Base-by-base conservation (phyloP, 2,329 filamentous ascomycete species). In the Zymoseptoria pseudotritici region DNA sequence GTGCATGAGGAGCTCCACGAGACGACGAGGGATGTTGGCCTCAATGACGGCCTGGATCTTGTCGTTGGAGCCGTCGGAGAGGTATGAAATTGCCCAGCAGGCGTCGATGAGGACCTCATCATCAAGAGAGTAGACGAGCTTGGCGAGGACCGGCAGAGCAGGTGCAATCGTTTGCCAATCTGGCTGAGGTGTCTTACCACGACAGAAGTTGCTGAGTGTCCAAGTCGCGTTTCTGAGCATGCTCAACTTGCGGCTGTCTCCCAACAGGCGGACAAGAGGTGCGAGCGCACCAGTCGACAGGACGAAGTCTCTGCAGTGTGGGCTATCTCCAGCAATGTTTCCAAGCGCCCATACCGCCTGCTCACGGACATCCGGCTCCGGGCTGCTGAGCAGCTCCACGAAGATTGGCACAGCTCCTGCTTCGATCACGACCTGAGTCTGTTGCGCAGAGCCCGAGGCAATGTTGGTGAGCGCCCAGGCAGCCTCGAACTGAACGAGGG, bases 11-110 rank as follows among this genome's bases (percentile, higher is more conserved):
- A 99, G 85, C 82, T 99, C 94, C 4, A 99, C 94, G 7, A 99
- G 86, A 64, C 94, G 89, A 66, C 94, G 92, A 63, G 94, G 94
- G 65, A 99, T 99, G 67, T 94, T 93, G 52, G 93, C 94, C 79
- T 99, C 94, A 70, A 99, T 97, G 58, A 99, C 94, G 53, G 94
- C 93, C 78, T 99, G 94, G 66, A 99, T 99, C 82, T 99, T 99
- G 73, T 99, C 94, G 76, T 99, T 99, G 70, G 92, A 90, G 51
- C 94, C 94, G 76, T 99, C 94, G 2, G 94, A 97, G 20, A 99
- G 86, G 74, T 99, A 99, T 0, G 93, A 97, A 72, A 99, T 97
- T 63, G 94, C 94, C 94, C 94, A 99, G 86, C 94, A 99, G 61
- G 94, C 94, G 77, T 99, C 94, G 71, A 99, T 99, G 62, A 99